A percentile compares a stretch with the other conserved stretches of the same genome.
Conservation (phyloP, 495 filamentous ascomycete genomes). For the Viridothelium virens region DNA sequence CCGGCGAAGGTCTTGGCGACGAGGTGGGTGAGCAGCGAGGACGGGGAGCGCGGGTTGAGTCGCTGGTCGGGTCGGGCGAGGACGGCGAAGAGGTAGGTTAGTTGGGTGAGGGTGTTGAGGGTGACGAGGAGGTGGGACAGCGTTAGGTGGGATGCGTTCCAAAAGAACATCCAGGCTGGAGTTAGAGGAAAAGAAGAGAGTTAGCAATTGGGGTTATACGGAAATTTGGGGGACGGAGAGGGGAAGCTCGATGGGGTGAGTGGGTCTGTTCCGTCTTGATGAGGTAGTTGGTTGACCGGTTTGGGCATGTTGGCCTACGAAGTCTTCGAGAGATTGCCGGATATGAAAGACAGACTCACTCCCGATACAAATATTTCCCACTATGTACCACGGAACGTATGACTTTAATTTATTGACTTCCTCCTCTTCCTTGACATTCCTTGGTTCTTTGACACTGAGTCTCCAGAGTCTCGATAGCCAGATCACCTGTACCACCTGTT, state of each 20-base stretch:
- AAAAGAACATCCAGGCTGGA: conserved; percentile 45
- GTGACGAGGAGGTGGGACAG: conserved; percentile 41
- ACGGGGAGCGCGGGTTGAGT: conserved; percentile 38
- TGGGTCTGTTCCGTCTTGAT: no score
- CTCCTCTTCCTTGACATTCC: conserved; percentile 25
- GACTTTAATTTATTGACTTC: conserved; percentile 35
- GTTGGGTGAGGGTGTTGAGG: conserved; percentile 42
- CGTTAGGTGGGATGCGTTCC: conserved; percentile 38
- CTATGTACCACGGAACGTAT: conserved; percentile 38
- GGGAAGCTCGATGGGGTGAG: no score
- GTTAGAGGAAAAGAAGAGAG: neutral
- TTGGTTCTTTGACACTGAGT: conserved; percentile 30
- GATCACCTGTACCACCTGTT: conserved; percentile 42
- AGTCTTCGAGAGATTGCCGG: neutral
- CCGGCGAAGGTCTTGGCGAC: conserved; percentile 44
- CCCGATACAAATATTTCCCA: conserved; percentile 44
- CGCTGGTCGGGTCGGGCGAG: conserved; percentile 23
- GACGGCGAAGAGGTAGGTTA: conserved; percentile 37
- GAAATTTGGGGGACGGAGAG: no score
- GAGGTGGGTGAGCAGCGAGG: conserved; percentile 41
- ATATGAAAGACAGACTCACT: conserved; percentile 27
- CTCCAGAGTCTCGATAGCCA: conserved; percentile 43
- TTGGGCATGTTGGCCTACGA: neutral
- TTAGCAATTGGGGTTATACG: neutral
- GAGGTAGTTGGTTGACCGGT: no score